Base-by-base conservation (phyloP, 495 filamentous ascomycete species). In the Lichenothelia convexa region DNA sequence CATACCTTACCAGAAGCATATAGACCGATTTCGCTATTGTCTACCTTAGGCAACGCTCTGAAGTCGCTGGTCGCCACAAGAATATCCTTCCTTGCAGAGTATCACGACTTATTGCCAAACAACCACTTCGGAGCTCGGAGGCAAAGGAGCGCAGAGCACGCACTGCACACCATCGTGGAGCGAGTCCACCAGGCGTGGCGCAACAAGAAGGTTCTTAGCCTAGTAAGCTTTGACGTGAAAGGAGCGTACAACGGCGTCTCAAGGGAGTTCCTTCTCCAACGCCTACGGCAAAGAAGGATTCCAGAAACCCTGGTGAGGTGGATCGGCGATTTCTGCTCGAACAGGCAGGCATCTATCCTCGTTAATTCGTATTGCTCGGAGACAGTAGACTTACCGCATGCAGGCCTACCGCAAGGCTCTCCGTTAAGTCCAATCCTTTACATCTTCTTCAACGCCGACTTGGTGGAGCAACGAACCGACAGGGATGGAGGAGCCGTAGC, bases 161-260 rank as follows among this genome's bases (percentile, higher is more conserved):
- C 43, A 20, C 32, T 47, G 0, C 23, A 45, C 15, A 26, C 51
- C 18, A 30, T 61, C n/a, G 30, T 45, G 30, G 47, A 59, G 42
- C 31, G 55, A 32, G 48, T 55, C 30, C 53, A 49, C 27, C 40
- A 37, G 9, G 53, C 45, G 15, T 57, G 41, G 51, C 30, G 45
- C 18, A 27, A 34, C 12, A 30, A 31, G 18, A 40, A 41, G 34
- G 35, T 36, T n/a, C 40, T 50, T 17, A 56, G 45, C 27, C n/a
- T 62, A 34, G 47, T 61, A 36, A 54, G 43, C 37, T 61, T 61
- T 32, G 54, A 63, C 47, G 53, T 60, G 13, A 59, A 60, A 42
- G 57, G 57, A 8, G 60, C 53, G 30, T 63, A 59, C 38, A 61
- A 62, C 27, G 40, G 53, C 4, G 56, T 63, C 9, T 48, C 34